A percentile compares a stretch with the other conserved stretches of the same genome.
These are phyloP conservation scores for Clavariopsis aquatica DNA, from an alignment of 495 filamentous ascomycete species.

Conservation along the genomic window DNA sequence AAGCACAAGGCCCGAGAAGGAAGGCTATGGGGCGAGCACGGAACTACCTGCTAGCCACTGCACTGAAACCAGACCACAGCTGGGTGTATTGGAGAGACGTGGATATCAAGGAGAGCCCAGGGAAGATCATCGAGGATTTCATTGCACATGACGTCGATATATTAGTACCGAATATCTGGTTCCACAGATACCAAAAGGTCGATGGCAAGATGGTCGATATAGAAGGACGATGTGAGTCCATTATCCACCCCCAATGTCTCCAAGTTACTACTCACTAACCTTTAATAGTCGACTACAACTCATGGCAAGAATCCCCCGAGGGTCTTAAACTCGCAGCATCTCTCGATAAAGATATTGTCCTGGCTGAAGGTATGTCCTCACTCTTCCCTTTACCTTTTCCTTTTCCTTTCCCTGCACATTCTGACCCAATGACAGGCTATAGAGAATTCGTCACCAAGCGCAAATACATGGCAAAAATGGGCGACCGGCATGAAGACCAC, in stretches of 20 bases:
- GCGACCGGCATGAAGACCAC: constrained; percentile 87
- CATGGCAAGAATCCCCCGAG: constrained; percentile 92
- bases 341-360: constrained; percentile 74
- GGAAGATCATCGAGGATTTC: constrained; percentile 88
- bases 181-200: constrained; percentile 76
- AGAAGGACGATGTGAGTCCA: constrained; percentile 83
- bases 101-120: constrained; percentile 89
- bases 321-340: constrained; percentile 68
- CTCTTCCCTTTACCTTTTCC: not conserved
- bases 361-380: constrained; percentile 72
- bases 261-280: constrained; percentile 9
- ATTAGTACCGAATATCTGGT: constrained; percentile 98
- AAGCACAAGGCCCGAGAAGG: constrained; percentile 83
- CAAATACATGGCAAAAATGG: constrained; percentile 81
- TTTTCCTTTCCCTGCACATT: constrained; percentile 1
- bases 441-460: constrained; percentile 88
- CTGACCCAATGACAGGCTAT: too few relatives aligned
- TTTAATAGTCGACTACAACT: constrained; percentile 89
- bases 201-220: constrained; percentile 68
- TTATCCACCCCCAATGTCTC: not conserved
- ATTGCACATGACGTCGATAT: constrained; percentile 91
- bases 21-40: constrained; percentile 87
- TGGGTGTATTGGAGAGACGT: constrained; percentile 99
- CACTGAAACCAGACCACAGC: constrained; percentile 87
- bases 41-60: constrained; percentile 84